Base-by-base conservation (phyloP, 2,329 filamentous ascomycete species). In the Neoarthrinium moseri region DNA sequence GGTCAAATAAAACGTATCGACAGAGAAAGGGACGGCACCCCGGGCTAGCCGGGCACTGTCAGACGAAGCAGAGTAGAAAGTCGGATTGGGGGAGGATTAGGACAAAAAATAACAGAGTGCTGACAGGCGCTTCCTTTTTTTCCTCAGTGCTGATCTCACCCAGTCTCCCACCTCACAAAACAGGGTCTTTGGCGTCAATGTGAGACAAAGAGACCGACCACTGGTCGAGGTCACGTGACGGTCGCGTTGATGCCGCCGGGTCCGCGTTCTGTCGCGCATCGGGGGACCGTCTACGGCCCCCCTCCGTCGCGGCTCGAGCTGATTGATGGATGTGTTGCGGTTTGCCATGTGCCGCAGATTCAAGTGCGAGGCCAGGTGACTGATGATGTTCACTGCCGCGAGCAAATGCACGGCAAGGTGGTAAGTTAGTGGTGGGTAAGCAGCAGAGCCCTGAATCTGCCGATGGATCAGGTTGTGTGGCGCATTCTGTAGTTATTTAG, bases 41-140 rank as follows among this genome's bases (percentile, higher is more conserved):
- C 43, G 43, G 43, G 18, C 43, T 45, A 45, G 43, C 43, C 43
- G 43, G 43, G 34, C 27, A 39, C 33, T 17, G 33, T 27, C 20
- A 33, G 40, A 34, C 27, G 17, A 34, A 43, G 40, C 15, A 43
- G 29, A 43, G 21, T 43, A 22, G 29, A 17, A 29, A 40, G 22
- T n/a, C 15, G 6, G 24, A 12, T 17, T 23, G 13, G 24, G 13
- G 22, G 12, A 29, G 13, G 24, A 40, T 18, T 17, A 13, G 24
- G 23, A 40, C 17, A 40, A 13, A 40, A 40, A 40, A 11, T 12
- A 40, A 29, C n/a, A n/a, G 22, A 40, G 22, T 27, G 18, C 35
- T 38, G 37, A 29, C 24, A 12, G 35, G 12, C n/a, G 30, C 15
- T 40, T n/a, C n/a, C 6, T 32, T 17, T 32, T 13, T 32, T 12